Conservation (phyloP, 2,329 filamentous ascomycete species). For the Exophiala spinifera region DNA sequence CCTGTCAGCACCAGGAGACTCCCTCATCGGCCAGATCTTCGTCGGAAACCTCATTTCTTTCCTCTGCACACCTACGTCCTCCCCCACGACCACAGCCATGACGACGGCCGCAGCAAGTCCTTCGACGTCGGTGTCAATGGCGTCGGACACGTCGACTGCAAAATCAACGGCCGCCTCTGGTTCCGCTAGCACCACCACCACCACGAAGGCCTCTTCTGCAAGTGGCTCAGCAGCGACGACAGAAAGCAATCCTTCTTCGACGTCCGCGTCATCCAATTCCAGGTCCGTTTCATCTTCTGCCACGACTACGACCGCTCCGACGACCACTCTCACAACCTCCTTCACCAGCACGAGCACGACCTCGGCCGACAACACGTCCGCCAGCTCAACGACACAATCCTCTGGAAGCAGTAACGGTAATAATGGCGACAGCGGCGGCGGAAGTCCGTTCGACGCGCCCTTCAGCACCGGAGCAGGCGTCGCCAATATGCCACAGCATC, state of each 20-base stretch:
- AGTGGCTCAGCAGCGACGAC: slow-evolving; percentile 32
- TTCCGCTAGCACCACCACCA: slow-evolving; percentile 49
- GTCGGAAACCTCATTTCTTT: slow-evolving; percentile 35
- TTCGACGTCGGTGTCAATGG: slow-evolving; percentile 41
- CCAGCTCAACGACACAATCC: neutral
- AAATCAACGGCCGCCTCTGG: slow-evolving; percentile 35
- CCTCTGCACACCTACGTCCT: slow-evolving; percentile 39
- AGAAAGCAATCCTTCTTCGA: slow-evolving; percentile 1
- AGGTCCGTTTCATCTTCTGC: slow-evolving; percentile 43
- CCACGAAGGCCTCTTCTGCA: no score
- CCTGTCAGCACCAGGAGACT: slow-evolving; percentile 12
- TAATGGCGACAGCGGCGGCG: slow-evolving; percentile 45
- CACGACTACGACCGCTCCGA: slow-evolving; percentile 30
- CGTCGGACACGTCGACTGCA: slow-evolving; percentile 38
- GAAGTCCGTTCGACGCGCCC: slow-evolving; percentile 52
- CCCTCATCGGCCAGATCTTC: slow-evolving; percentile 34
- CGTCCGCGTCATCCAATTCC: slow-evolving; percentile 30
- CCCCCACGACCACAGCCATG: slow-evolving; percentile 39
- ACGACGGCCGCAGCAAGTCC: slow-evolving; percentile 40
- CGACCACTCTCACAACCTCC: slow-evolving; percentile 23
- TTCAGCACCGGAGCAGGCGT: neutral
- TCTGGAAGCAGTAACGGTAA: slow-evolving; percentile 4
- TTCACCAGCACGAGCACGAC: slow-evolving; percentile 35
- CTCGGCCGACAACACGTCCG: slow-evolving; percentile 36
- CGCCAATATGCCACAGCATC: neutral